These are phyloP conservation scores for Corymbia maculata DNA, from an alignment of 345 rosid species.

Conservation along the genomic window DNA sequence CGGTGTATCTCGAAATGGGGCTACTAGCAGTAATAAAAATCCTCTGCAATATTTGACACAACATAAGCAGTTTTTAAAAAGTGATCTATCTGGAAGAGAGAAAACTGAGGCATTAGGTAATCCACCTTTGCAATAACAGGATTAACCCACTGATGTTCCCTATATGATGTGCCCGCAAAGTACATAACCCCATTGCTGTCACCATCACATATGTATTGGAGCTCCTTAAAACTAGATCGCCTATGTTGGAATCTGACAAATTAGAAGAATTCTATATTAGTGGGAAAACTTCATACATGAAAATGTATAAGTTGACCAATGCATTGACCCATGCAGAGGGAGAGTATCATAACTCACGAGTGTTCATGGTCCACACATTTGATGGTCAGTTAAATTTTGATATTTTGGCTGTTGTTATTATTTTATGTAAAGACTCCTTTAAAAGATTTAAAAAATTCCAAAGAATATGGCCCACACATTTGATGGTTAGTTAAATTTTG, in stretches of 20 bases:
- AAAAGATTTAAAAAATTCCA: not conserved
- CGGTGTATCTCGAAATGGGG: constrained; percentile 79
- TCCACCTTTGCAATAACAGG: constrained; percentile 84
- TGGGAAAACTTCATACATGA: not conserved
- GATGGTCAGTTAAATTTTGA: not conserved
- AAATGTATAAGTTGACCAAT: not conserved
- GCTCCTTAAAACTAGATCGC: constrained; percentile 90
- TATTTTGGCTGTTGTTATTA: not conserved
- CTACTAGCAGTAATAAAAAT: constrained; percentile 65
- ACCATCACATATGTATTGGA: constrained; percentile 93
- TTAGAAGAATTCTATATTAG: not conserved
- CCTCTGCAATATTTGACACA: constrained; percentile 39
- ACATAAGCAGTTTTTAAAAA: not conserved
- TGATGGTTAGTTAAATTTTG: not conserved
- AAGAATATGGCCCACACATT: not conserved
- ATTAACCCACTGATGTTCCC: constrained; percentile 95
- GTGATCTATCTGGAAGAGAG: not conserved
- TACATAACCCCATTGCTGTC: constrained; percentile 92
- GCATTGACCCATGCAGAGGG: not conserved
- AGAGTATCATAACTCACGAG: not conserved
- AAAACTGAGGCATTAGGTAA: not conserved
- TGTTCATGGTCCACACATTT: not conserved
- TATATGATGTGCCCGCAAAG: constrained; percentile 83
- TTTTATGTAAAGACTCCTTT: not conserved
- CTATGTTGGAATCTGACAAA: constrained; percentile 59